A percentile compares a stretch with the other conserved stretches of the same genome.
Evolutionary conservation across 345 rosid genomes (phyloP).

Genomic region (Pistacia integerrima): DNA sequence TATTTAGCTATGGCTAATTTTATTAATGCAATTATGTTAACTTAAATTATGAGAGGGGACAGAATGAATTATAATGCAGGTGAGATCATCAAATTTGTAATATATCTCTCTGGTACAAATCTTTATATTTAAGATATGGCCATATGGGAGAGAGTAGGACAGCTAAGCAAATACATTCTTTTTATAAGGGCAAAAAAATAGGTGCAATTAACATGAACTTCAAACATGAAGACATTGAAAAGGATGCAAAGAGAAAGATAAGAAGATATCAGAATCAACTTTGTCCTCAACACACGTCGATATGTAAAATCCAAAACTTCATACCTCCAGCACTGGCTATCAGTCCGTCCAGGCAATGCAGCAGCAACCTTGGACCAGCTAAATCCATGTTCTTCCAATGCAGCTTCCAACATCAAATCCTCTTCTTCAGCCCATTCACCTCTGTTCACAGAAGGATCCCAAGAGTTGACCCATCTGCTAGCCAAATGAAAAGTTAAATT

Average conservation of each 20-base stretch:
- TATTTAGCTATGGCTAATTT: too few species aligned
- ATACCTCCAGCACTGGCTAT: constrained; percentile 83
- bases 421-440: constrained; percentile 79
- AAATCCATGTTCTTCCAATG: constrained; percentile 59
- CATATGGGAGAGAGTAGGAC: constrained; percentile 27
- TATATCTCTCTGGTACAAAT: too few species aligned
- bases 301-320: constrained; percentile 7
- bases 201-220: constrained; percentile 4
- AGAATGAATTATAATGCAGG: too few species aligned
- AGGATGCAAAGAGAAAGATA: too few species aligned
- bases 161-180: constrained; percentile 43
- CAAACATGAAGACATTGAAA: background rate
- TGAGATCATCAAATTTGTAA: too few species aligned
- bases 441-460: constrained; percentile 68
- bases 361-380: constrained; percentile 83
- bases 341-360: constrained; percentile 66
- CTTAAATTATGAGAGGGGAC: too few species aligned
- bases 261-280: background rate
- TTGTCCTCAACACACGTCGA: background rate
- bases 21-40: too few species aligned
- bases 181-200: constrained; percentile 2
- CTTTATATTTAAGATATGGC: constrained; percentile 39
- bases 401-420: constrained; percentile 65
- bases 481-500: constrained; percentile 17
- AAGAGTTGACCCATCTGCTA: constrained; percentile 77